Evolutionary conservation across 371 early-diverging fungal species (phyloP).

Genomic region (Smittium culicis): DNA sequence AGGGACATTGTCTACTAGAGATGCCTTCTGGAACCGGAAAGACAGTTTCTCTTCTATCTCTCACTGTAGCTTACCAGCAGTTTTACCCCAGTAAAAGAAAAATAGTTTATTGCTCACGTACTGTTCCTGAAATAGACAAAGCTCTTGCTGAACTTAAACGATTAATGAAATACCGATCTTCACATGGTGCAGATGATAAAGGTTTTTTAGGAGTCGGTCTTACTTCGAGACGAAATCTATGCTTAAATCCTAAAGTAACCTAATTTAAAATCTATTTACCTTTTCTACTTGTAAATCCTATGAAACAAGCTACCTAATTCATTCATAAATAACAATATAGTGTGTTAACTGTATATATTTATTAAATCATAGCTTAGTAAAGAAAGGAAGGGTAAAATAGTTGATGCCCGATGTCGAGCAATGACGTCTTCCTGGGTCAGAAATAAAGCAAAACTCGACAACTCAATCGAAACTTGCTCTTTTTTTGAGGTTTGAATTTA

Average conservation of each 20-base stretch:
- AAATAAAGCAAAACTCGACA: constrained; percentile 42
- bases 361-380: constrained; percentile 29
- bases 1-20: constrained; percentile 73
- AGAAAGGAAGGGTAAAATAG: constrained; percentile 70
- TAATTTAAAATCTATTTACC: neutral
- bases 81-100: constrained; percentile 79
- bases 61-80: constrained; percentile 95
- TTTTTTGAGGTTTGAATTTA: constrained; percentile 48
- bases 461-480: constrained; percentile 49
- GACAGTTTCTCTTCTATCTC: constrained; percentile 90
- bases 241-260: constrained; percentile 72
- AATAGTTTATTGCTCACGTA: constrained; percentile 96
- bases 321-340: constrained; percentile 4
- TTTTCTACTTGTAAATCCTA: too few relatives aligned
- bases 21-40: constrained; percentile 99
- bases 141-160: constrained; percentile 92
- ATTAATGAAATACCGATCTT: constrained; percentile 68
- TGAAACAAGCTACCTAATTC: too few relatives aligned
- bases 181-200: constrained; percentile 47
- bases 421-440: constrained; percentile 93
- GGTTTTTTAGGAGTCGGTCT: constrained; percentile 91
- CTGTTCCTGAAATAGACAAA: constrained; percentile 98
- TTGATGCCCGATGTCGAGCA: constrained; percentile 82
- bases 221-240: constrained; percentile 89
- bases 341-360: constrained; percentile 21